Evolutionary conservation across 345 rosid genomes (phyloP).

Genomic region (Microthlaspi erraticum): DNA sequence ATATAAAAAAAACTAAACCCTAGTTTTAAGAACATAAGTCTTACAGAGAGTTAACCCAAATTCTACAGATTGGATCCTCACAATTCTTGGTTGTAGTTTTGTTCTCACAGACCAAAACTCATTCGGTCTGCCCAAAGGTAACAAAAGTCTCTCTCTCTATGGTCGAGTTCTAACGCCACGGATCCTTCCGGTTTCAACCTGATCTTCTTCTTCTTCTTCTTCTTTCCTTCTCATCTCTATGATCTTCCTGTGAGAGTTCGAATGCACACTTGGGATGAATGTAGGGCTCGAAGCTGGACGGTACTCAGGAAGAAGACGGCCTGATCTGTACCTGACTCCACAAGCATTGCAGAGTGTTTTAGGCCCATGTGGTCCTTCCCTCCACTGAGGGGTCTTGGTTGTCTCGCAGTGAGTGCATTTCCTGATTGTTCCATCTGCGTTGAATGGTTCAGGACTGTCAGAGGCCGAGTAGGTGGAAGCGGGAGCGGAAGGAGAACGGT

Average conservation of each 20-base stretch:
- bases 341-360: slow-evolving; percentile 96
- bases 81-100: neutral
- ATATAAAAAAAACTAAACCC: slow-evolving; percentile 39
- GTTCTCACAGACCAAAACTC: slow-evolving; percentile 36
- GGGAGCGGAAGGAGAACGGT: slow-evolving; percentile 28
- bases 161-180: slow-evolving; percentile 22
- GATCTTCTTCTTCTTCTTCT: slow-evolving; percentile 16
- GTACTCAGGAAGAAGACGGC: slow-evolving; percentile 86
- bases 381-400: slow-evolving; percentile 90
- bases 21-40: slow-evolving; percentile 32
- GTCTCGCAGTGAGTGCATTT: slow-evolving; percentile 82
- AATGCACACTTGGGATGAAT: slow-evolving; percentile 66
- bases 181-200: slow-evolving; percentile 16
- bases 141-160: slow-evolving; percentile 30
- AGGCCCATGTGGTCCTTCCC: slow-evolving; percentile 93
- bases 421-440: slow-evolving; percentile 37
- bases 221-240: slow-evolving; percentile 74
- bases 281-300: slow-evolving; percentile 93
- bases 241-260: slow-evolving; percentile 82
- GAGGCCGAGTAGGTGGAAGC: slow-evolving; percentile 36
- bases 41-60: slow-evolving; percentile 26
- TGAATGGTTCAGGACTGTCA: slow-evolving; percentile 36
- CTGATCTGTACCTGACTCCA: slow-evolving; percentile 88
- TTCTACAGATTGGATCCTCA: slow-evolving; percentile 25
- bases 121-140: slow-evolving; percentile 34